phyloP scores from a whole-genome alignment of 805 yeast genomes.

The Candida coquimbonensis region DNA sequence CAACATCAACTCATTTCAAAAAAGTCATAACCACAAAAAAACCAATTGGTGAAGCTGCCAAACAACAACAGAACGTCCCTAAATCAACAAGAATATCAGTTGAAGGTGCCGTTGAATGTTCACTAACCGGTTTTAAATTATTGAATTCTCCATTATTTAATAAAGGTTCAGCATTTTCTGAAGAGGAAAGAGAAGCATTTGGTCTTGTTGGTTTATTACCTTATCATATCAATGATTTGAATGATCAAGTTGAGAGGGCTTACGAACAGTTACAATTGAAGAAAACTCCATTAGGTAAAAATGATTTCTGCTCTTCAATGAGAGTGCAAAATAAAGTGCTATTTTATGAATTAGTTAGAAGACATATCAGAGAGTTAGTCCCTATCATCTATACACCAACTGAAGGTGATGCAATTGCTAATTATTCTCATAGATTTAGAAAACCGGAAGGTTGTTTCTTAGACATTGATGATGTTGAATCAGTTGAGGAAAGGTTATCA shows the following conservation, averaged over 20 bases:
- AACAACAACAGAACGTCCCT: conserved; percentile 14
- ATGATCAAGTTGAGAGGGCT: conserved; percentile 90
- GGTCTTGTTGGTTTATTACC: conserved; percentile 79
- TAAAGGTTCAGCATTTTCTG: conserved; percentile 92
- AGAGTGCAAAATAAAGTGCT: conserved; percentile 87
- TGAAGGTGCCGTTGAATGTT: conserved; percentile 78
- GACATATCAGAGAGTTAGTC: conserved; percentile 80
- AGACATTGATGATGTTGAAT: conserved; percentile 73
- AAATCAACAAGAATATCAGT: conserved; percentile 37
- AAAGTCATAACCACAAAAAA: conserved; percentile 14
- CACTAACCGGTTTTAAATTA: conserved; percentile 66
- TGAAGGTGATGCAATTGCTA: conserved; percentile 94
- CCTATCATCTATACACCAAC: conserved; percentile 86
- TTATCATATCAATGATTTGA: conserved; percentile 71
- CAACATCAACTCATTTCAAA: conserved; percentile 4
- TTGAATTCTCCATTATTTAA: conserved; percentile 83
- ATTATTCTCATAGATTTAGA: conserved; percentile 89
- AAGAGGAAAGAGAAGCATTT: conserved; percentile 78
- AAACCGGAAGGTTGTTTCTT: conserved; percentile 94
- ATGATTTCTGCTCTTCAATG: conserved; percentile 89
- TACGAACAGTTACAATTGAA: conserved; percentile 75
- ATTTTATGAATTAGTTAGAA: conserved; percentile 79
- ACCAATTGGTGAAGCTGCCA: conserved; percentile 23
- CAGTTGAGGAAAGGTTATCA: conserved; percentile 69
- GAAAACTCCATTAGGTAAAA: conserved; percentile 81